Conservation (phyloP, 2,329 filamentous ascomycete species). For the Aspergillus quadricinctus region DNA sequence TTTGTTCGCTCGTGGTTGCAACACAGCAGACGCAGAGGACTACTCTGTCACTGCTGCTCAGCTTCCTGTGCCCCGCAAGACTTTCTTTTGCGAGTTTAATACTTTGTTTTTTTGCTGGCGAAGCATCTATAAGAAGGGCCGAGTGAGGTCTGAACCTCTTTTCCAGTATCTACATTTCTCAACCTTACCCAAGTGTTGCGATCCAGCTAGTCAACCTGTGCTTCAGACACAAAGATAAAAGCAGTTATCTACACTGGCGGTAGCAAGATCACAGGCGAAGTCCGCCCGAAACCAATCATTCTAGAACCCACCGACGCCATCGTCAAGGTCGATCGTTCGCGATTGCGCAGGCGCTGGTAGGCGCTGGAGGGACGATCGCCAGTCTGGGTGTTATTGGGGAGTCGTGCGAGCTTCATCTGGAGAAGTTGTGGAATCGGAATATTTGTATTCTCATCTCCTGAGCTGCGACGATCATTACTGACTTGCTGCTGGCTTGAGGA, state of each 20-base stretch:
- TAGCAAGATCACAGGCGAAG: constrained; percentile 23
- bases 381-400: constrained; percentile 53
- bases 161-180: background rate
- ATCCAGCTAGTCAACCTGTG: background rate
- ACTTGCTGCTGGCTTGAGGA: background rate
- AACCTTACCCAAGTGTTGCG: no score
- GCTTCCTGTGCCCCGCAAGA: no score
- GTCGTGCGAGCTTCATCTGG: constrained; percentile 46
- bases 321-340: constrained; percentile 47
- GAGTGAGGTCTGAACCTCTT: no score
- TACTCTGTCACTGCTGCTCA: no score
- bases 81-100: no score
- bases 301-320: constrained; percentile 44
- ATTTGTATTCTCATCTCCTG: constrained; percentile 33
- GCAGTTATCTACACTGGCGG: constrained; percentile 40
- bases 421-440: constrained; percentile 50
- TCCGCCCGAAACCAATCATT: constrained; percentile 40
- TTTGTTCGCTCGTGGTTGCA: background rate
- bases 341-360: constrained; percentile 49
- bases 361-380: constrained; percentile 48
- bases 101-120: no score
- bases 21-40: no score
- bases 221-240: constrained; percentile 36
- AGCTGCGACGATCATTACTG: background rate
- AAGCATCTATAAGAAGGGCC: no score